A percentile compares a stretch with the other conserved stretches of the same genome.
Evolutionary conservation across 176 grass and related monocot genomes (phyloP).

Genomic region (Carex pumila): DNA sequence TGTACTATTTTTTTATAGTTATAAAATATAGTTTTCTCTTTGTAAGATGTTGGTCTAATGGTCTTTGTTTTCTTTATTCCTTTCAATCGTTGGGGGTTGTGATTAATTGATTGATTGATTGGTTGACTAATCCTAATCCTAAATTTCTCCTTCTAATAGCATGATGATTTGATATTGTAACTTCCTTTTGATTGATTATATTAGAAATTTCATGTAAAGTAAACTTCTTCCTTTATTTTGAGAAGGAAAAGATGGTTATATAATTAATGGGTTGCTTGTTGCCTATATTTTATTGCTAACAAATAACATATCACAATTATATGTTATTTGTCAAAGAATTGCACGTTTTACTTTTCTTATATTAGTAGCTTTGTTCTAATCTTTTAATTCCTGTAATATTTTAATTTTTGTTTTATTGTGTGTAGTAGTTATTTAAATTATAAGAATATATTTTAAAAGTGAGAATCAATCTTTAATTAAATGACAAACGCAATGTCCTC

Average conservation of each 20-base stretch:
- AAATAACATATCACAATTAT: background rate
- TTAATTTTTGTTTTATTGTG: too few relatives aligned
- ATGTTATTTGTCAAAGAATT: too few relatives aligned
- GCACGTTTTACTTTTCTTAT: too few relatives aligned
- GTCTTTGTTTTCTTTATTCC: background rate
- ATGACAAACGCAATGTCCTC: too few relatives aligned
- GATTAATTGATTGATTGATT: background rate
- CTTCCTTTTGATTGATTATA: background rate
- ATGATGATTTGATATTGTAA: background rate
- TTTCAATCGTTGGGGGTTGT: background rate
- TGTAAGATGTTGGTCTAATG: background rate
- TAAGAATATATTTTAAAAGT: too few relatives aligned
- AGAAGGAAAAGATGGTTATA: background rate
- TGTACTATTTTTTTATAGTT: too few relatives aligned
- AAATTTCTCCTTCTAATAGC: background rate
- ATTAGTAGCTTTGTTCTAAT: too few relatives aligned
- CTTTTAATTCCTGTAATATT: too few relatives aligned
- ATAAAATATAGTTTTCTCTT: too few relatives aligned
- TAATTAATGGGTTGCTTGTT: background rate
- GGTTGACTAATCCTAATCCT: background rate
- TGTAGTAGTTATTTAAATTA: too few relatives aligned
- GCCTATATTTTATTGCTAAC: background rate
- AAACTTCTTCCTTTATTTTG: background rate
- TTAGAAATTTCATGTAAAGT: background rate
- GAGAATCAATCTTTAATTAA: too few relatives aligned